Conservation (phyloP, 345 rosid species). For the Laguncularia racemosa region DNA sequence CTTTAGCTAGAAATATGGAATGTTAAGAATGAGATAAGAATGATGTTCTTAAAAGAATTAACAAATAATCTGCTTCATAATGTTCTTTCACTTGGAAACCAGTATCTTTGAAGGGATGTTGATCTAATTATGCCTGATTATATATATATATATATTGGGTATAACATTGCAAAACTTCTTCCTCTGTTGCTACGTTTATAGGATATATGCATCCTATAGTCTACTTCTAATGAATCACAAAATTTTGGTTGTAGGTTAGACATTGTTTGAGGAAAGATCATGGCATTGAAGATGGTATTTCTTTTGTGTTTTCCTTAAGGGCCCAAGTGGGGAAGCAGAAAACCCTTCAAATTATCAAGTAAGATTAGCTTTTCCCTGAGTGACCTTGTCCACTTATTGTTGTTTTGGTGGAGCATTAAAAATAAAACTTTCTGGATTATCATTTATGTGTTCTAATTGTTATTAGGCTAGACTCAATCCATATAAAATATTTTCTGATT, state of each 20-base stretch:
- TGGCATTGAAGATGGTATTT: constrained; percentile 91
- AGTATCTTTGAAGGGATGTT: too few relatives aligned
- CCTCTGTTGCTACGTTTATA: too few relatives aligned
- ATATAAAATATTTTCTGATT: not conserved
- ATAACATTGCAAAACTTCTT: too few relatives aligned
- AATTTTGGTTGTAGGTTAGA: constrained; percentile 51
- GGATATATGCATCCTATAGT: not conserved
- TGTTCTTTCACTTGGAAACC: too few relatives aligned
- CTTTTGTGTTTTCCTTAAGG: constrained; percentile 81
- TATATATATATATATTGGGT: too few relatives aligned
- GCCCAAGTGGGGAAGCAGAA: constrained; percentile 75
- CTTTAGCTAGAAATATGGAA: too few relatives aligned
- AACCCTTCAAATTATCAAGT: too few relatives aligned
- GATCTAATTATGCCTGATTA: too few relatives aligned
- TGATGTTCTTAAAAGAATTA: too few relatives aligned
- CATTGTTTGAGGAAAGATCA: constrained; percentile 75
- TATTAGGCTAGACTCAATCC: too few relatives aligned
- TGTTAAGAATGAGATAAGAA: too few relatives aligned
- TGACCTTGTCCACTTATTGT: not conserved
- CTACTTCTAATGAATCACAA: constrained; percentile 4
- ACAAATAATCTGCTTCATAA: too few relatives aligned
- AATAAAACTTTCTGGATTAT: not conserved
- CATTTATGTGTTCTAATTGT: not conserved
- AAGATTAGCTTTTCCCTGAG: constrained; percentile 11
- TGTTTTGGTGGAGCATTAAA: not conserved